phyloP scores from a whole-genome alignment of 495 filamentous ascomycete genomes.

The Achaetomiella virescens region DNA sequence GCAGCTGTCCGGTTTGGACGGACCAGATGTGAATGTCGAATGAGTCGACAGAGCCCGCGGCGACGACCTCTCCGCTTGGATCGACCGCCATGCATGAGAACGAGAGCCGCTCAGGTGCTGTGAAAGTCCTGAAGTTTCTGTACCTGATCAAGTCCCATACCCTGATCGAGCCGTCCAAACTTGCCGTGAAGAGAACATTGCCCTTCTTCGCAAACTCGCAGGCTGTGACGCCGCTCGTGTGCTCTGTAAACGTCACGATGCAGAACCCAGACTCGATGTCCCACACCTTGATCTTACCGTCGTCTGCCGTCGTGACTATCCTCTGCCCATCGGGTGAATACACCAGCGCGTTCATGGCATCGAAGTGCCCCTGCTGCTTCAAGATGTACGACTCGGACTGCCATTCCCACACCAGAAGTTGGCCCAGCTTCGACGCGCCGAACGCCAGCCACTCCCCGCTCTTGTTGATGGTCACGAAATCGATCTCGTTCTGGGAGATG shows the following conservation, averaged over 20 bases:
- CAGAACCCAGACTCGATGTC: conserved; percentile 95
- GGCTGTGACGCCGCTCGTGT: conserved; percentile 90
- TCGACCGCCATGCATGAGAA: conserved; percentile 96
- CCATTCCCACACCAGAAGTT: conserved; percentile 98
- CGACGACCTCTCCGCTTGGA: conserved; percentile 90
- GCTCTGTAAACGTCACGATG: conserved; percentile 95
- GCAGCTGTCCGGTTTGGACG: conserved; percentile 91
- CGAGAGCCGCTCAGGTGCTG: conserved; percentile 80
- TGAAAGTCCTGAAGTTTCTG: conserved; percentile 95
- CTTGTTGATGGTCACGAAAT: conserved; percentile 86
- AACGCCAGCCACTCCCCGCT: conserved; percentile 96
- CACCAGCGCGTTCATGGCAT: conserved; percentile 87
- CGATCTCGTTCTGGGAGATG: conserved; percentile 93
- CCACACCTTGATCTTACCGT: conserved; percentile 98
- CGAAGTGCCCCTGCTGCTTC: conserved; percentile 95
- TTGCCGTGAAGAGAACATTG: conserved; percentile 90
- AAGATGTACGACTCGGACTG: conserved; percentile 99
- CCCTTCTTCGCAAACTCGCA: conserved; percentile 92
- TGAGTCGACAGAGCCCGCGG: conserved; percentile 88
- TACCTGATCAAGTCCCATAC: conserved; percentile 97
- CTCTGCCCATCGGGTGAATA: conserved; percentile 93
- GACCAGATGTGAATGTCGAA: conserved; percentile 98
- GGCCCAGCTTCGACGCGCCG: conserved; percentile 90
- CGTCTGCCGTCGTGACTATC: conserved; percentile 87
- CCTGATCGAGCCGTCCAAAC: conserved; percentile 84